These are phyloP conservation scores for Fusarium sulawesiense DNA, from an alignment of 2,329 filamentous ascomycete species.

Conservation along the genomic window DNA sequence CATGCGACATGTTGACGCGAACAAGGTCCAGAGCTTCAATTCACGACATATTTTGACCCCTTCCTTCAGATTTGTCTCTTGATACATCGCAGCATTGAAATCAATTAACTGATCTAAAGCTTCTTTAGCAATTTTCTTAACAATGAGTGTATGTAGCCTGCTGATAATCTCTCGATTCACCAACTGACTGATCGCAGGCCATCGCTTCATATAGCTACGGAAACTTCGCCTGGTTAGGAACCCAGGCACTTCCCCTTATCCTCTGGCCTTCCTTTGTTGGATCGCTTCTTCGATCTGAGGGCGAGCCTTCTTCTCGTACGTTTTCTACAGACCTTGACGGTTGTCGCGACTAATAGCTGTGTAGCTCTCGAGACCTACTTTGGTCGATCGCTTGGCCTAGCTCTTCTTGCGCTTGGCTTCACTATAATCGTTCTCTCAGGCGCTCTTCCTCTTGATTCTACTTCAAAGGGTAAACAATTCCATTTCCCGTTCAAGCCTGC, in stretches of 20 bases:
- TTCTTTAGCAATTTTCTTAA: background rate
- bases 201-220: slow-evolving; percentile 63
- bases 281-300: slow-evolving; percentile 55
- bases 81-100: background rate
- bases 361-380: slow-evolving; percentile 77
- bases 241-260: slow-evolving; percentile 61
- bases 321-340: background rate
- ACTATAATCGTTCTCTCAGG: slow-evolving; percentile 77
- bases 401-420: slow-evolving; percentile 72
- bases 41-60: background rate
- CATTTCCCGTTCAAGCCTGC: background rate
- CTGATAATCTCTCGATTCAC: background rate
- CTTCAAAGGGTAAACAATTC: slow-evolving; percentile 51
- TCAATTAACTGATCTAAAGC: background rate
- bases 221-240: slow-evolving; percentile 62
- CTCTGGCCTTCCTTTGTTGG: slow-evolving; percentile 61
- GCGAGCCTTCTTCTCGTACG: slow-evolving; percentile 50
- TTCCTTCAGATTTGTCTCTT: background rate
- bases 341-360: slow-evolving; percentile 24
- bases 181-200: slow-evolving; percentile 51
- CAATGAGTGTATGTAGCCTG: slow-evolving; percentile 37
- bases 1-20: background rate
- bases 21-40: slow-evolving; percentile 5
- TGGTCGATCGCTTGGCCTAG: slow-evolving; percentile 75
- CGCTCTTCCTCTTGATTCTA: slow-evolving; percentile 72